Conservation (phyloP, 2,329 filamentous ascomycete species). For the Aureobasidium uvarum region DNA sequence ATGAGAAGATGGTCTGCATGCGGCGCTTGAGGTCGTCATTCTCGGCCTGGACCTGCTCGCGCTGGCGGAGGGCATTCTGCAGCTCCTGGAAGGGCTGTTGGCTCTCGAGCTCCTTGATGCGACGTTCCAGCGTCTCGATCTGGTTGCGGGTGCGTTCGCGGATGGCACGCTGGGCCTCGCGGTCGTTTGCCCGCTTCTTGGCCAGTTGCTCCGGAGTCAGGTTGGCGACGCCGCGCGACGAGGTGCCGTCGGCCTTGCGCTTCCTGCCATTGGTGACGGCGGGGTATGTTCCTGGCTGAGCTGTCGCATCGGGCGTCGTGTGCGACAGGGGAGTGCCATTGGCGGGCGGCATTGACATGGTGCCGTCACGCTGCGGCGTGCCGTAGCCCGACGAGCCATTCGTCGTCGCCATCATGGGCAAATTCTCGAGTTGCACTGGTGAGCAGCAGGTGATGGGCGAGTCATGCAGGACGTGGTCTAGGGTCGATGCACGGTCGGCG, state of each 20-base stretch:
- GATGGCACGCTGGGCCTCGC: conserved; percentile 82
- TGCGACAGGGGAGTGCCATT: neutral
- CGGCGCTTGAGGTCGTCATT: conserved; percentile 73
- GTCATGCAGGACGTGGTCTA: conserved; percentile 13
- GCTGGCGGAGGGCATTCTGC: conserved; percentile 67
- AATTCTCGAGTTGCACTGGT: conserved; percentile 7
- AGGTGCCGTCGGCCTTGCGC: conserved; percentile 40
- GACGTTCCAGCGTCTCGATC: conserved; percentile 70
- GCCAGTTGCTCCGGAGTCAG: conserved; percentile 84
- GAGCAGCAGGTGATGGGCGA: neutral
- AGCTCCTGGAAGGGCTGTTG: conserved; percentile 83
- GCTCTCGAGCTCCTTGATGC: conserved; percentile 71
- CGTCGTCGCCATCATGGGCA: conserved; percentile 18
- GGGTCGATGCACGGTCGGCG: neutral
- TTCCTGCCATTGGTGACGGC: conserved; percentile 35
- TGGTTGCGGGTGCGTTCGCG: conserved; percentile 77
- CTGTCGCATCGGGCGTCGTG: neutral
- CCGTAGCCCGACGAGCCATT: conserved; percentile 24
- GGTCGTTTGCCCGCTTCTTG: conserved; percentile 87
- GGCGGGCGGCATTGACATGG: neutral
- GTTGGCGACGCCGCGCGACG: conserved; percentile 74
- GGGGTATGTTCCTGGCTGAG: conserved; percentile 5
- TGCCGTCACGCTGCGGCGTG: conserved; percentile 22
- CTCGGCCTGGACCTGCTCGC: conserved; percentile 70
- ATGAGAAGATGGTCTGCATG: conserved; percentile 62